A percentile compares a stretch with the other conserved stretches of the same genome.
Conservation (phyloP, 2,329 filamentous ascomycete genomes). For the Stachybotrys echinatus region DNA sequence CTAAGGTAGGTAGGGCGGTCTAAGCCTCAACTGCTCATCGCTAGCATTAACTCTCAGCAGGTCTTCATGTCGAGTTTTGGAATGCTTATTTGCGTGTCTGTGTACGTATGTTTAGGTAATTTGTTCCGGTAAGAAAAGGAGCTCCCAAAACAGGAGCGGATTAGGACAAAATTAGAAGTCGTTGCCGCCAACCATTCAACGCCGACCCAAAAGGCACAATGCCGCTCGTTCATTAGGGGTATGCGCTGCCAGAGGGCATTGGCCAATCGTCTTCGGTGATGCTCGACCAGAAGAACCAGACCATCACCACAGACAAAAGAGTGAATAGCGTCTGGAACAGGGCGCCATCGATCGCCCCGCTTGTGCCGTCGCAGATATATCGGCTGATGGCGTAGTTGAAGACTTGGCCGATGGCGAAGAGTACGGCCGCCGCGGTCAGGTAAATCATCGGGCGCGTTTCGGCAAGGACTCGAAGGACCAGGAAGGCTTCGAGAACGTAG, state of each 20-base stretch:
- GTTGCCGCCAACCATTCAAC: slow-evolving; percentile 17
- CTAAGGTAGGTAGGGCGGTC: no score
- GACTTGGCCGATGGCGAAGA: slow-evolving; percentile 89
- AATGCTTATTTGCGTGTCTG: not conserved
- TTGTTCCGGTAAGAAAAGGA: not conserved
- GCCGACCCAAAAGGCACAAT: slow-evolving; percentile 13
- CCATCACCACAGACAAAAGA: slow-evolving; percentile 69
- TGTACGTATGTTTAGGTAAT: not conserved
- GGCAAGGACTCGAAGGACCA: slow-evolving; percentile 81
- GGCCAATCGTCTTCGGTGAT: slow-evolving; percentile 99
- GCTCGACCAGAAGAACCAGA: slow-evolving; percentile 98
- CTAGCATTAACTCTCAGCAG: no score
- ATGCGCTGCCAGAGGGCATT: slow-evolving; percentile 39
- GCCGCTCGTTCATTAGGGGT: slow-evolving; percentile 22
- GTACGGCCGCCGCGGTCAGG: slow-evolving; percentile 63
- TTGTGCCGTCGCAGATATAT: slow-evolving; percentile 79
- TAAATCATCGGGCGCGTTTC: slow-evolving; percentile 93
- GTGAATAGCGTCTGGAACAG: slow-evolving; percentile 94
- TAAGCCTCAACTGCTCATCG: no score
- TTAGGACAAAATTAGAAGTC: slow-evolving; percentile 8
- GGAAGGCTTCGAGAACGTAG: slow-evolving; percentile 74
- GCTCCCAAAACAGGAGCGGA: slow-evolving; percentile 6
- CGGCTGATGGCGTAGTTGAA: slow-evolving; percentile 94
- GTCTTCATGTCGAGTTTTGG: no score
- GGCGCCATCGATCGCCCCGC: slow-evolving; percentile 85